Base-by-base conservation (phyloP, 257 asterid species). In the Leonotis leonurus region DNA sequence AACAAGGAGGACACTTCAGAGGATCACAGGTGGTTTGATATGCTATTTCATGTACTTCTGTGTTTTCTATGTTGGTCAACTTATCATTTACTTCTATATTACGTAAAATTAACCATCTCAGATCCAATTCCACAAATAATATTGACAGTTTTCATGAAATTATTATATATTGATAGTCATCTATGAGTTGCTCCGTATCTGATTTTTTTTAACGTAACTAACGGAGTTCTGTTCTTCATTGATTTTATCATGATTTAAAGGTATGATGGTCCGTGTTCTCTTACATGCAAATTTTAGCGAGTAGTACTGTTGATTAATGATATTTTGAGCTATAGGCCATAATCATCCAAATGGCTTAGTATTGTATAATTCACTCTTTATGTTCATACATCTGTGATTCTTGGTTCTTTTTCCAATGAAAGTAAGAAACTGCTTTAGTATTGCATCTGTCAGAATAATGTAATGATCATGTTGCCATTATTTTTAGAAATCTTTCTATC, bases 1-100 rank as follows among this genome's bases (percentile, higher is more conserved):
- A 35, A 74, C 94, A 16, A 78, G 94, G 79, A 89, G 85, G 74
- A 85, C 94, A 2, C 88, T 89, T 65, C 91, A 79, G 62, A 82
- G 97, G 71, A 87, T 93, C 66, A 73, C 90, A 83, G 89, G 95
- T 87, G 73, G 77, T 73, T 45, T 65, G 32, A 21, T 71, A 65
- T 61, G 40, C 49, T 62, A 21, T 36, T 67, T 48, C 4, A 11
- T 50, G 68, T 20, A 26, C 55, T 30, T 63, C 56, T 21, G 1
- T 29, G 56, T 27, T 53, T 27, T 68, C 37, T 33, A 6, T 59
- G 37, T 48, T 64, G 37, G 13, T 50, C 41, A 12, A 29, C 56
- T 18, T 36, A 14, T 50, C 45, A 27, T 27, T 50, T n/a, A 30
- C 45, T 13, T 30, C 10, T 46, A 49, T 64, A 52, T 65, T n/a